Percentiles rank a stretch among this genome's conserved stretches.
These are phyloP conservation scores for Salvia miltiorrhiza DNA, from an alignment of 257 asterid genomes.

Conservation along the genomic window DNA sequence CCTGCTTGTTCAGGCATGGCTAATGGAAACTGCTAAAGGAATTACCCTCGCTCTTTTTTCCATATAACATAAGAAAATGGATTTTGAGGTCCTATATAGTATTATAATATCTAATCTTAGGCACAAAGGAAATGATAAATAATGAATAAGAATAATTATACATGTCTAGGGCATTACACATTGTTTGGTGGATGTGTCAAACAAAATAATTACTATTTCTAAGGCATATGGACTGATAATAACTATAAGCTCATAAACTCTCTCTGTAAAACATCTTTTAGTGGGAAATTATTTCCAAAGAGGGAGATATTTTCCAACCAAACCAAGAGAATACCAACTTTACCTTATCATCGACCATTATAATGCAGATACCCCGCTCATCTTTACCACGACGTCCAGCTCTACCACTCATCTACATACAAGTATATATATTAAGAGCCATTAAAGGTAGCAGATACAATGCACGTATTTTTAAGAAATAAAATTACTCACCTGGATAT, in stretches of 20 bases:
- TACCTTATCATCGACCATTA: constrained; percentile 96
- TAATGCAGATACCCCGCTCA: constrained; percentile 88
- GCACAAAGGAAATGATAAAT: neutral
- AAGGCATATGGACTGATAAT: neutral
- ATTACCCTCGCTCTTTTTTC: neutral
- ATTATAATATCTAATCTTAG: neutral
- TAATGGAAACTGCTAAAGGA: neutral
- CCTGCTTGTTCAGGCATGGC: neutral
- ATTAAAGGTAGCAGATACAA: constrained; percentile 5
- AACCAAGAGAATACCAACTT: neutral
- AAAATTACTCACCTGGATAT: constrained; percentile 77
- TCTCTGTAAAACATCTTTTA: neutral
- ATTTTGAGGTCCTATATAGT: neutral
- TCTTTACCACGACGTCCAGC: constrained; percentile 99
- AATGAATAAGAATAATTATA: neutral
- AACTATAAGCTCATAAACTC: constrained; percentile 9
- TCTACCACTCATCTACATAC: constrained; percentile 95
- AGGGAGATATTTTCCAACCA: neutral
- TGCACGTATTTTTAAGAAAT: neutral
- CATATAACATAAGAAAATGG: neutral
- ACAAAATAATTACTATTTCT: neutral
- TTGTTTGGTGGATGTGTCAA: neutral
- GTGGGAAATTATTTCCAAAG: neutral
- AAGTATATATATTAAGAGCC: constrained; percentile 24
- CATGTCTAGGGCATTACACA: neutral